Conservation (phyloP, 768 basidiomycete species). For the Lentinus tigrinus region DNA sequence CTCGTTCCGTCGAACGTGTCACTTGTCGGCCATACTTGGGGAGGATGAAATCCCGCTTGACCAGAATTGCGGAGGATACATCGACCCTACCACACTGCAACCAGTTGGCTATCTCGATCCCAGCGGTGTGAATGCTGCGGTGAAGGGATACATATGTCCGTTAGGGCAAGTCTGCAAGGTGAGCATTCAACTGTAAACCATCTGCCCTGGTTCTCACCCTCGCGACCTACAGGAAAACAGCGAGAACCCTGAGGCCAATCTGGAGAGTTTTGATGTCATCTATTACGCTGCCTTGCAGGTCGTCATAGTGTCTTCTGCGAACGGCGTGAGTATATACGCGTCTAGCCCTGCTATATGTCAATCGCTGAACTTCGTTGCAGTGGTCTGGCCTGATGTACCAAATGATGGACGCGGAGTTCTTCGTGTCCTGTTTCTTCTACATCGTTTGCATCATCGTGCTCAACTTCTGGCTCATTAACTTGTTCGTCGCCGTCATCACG, state of each 20-base stretch:
- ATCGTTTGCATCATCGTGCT: constrained; percentile 80
- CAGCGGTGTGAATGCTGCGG: constrained; percentile 35
- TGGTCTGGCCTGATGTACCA: constrained; percentile 84
- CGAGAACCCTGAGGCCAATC: constrained; percentile 58
- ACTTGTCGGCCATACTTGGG: constrained; percentile 53
- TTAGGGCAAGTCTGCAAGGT: constrained; percentile 82
- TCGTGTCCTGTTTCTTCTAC: constrained; percentile 85
- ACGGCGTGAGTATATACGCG: constrained; percentile 50
- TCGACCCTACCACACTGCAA: constrained; percentile 57
- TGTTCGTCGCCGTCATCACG: constrained; percentile 95
- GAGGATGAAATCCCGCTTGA: constrained; percentile 46
- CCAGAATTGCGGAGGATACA: constrained; percentile 80
- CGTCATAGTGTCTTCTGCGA: constrained; percentile 77
- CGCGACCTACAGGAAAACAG: constrained; percentile 46
- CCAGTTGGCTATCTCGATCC: constrained; percentile 40
- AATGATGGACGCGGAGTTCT: constrained; percentile 89
- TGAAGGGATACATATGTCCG: constrained; percentile 91
- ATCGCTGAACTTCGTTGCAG: constrained; percentile 36
- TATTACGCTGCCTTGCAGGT: constrained; percentile 81
- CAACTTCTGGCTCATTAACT: constrained; percentile 92
- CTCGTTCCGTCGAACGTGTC: constrained; percentile 68
- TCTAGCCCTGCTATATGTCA: too few species aligned
- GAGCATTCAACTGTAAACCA: neutral
- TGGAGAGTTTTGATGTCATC: constrained; percentile 88
- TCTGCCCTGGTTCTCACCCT: neutral